A percentile compares a stretch with the other conserved stretches of the same genome.
phyloP scores from a whole-genome alignment of 2,329 filamentous ascomycete species.

The Metarhizium album region DNA sequence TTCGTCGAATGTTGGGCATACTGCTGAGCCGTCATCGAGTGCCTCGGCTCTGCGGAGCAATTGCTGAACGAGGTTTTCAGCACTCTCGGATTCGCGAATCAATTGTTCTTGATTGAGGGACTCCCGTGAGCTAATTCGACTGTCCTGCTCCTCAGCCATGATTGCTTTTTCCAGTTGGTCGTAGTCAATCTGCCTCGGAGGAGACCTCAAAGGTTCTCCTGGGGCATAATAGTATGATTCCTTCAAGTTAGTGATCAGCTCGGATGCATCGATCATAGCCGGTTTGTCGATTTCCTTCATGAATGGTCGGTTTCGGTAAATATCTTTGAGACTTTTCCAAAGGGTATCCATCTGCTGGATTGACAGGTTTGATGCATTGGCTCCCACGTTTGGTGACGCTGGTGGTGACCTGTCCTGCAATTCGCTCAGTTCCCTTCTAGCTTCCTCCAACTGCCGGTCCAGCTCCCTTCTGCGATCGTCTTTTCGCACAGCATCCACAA shows the following conservation, averaged over 20 bases:
- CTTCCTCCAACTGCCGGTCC: conserved; percentile 48
- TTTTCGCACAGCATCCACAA: conserved; percentile 51
- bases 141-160: conserved; percentile 17
- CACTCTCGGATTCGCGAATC: conserved; percentile 15
- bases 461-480: conserved; percentile 46
- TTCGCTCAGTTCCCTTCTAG: conserved; percentile 34
- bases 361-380: conserved; percentile 10
- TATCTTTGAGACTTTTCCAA: conserved; percentile 20
- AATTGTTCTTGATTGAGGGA: conserved; percentile 17
- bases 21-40: conserved; percentile 11
- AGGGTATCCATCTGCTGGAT: conserved; percentile 20
- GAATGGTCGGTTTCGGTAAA: conserved; percentile 22
- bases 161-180: conserved; percentile 20
- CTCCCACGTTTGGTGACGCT: conserved; percentile 5
- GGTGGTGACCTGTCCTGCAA: conserved; percentile 23
- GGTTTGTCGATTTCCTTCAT: conserved; percentile 25
- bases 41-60: conserved; percentile 18
- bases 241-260: conserved; percentile 17
- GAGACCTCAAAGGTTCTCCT: conserved; percentile 11
- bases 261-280: conserved; percentile 15
- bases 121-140: conserved; percentile 10
- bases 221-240: conserved; percentile 19
- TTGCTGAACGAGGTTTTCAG: conserved; percentile 18
- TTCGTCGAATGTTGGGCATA: conserved; percentile 19
- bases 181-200: conserved; percentile 17